Base-by-base conservation (phyloP, 2,329 filamentous ascomycete species). In the Sporothrix brasiliensis region DNA sequence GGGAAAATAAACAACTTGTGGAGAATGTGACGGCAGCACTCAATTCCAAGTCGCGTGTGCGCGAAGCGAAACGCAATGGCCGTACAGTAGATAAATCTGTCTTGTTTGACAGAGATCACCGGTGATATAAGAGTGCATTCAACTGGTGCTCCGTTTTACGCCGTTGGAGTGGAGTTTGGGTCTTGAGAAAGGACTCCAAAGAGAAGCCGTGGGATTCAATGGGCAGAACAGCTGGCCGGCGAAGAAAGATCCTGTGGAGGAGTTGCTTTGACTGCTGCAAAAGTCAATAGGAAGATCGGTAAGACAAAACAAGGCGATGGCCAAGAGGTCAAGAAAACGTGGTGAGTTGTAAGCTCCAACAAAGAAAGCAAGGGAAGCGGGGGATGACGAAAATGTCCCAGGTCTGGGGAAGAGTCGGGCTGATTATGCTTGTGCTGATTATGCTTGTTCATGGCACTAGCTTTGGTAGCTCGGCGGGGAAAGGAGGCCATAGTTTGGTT, bases 361-460 rank as follows among this genome's bases (percentile, higher is more conserved):
- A 30, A 27, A n/a, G 39, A 24, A 30, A 27, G 24, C 44, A n/a
- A 21, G 24, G 24, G 44, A 50, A 49, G 60, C 60, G 60, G 60
- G 60, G 60, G 11, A 47, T 9, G 41, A 49, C 13, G 24, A 10
- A 30, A 19, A 47, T 21, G 14, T 11, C 14, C 27, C 41, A 50
- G 30, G 44, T 50, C 47, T 21, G 14, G 44, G 60, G 11, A 6
- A n/a, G 16, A 19, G 3, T 5, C 39, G 34, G 9, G 44, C 9
- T 11, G 44, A 65, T 50, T 65, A 50, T 65, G 60, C 44, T 50
- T 65, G 24, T 65, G 47, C 9, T 11, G 44, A 65, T 50, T 65
- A 50, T 65, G 60, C 44, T 50, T 65, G 24, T 65, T n/a, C n/a
- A n/a, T n/a, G n/a, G 47, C n/a, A 65, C 58, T 61, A 61, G 19